These are phyloP conservation scores for Pseudonitzschia delicatissima DNA, from an alignment of 108 stramenopile species.

Conservation along the genomic window DNA sequence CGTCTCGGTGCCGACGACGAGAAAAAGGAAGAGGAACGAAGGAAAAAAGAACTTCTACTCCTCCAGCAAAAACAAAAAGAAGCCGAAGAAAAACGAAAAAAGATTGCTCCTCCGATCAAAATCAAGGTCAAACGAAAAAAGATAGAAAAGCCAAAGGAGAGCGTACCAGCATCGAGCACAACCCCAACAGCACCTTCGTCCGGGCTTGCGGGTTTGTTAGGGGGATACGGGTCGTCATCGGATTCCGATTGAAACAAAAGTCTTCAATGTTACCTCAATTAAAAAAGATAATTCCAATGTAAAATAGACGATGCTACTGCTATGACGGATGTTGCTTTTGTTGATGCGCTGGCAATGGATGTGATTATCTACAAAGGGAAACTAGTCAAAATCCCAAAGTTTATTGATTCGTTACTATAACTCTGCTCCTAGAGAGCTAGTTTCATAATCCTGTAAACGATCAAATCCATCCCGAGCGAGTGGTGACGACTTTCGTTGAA, in stretches of 20 bases:
- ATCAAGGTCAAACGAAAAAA: constrained; percentile 54
- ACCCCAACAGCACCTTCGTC: background rate
- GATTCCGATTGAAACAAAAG: constrained; percentile 64
- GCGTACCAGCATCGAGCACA: background rate
- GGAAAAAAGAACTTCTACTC: constrained; percentile 42
- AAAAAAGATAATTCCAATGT: too few relatives aligned
- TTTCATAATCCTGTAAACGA: too few relatives aligned
- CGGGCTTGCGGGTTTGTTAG: constrained; percentile 58
- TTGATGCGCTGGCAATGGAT: too few relatives aligned
- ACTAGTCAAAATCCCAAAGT: too few relatives aligned
- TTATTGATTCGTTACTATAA: too few relatives aligned
- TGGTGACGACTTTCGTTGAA: too few relatives aligned
- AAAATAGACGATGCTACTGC: too few relatives aligned
- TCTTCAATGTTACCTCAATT: too few relatives aligned
- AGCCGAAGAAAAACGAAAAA: constrained; percentile 17
- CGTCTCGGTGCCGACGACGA: constrained; percentile 70
- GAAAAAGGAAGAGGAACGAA: constrained; percentile 47
- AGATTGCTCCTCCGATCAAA: constrained; percentile 22
- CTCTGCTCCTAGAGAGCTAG: too few relatives aligned
- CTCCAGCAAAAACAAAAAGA: constrained; percentile 38
- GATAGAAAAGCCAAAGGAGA: constrained; percentile 8
- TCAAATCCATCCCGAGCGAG: too few relatives aligned
- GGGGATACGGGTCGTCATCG: constrained; percentile 49
- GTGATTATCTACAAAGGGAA: too few relatives aligned
- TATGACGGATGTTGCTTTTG: too few relatives aligned